Evolutionary conservation across 306 rosid species (phyloP).

Genomic region (Hippophae tibetana): DNA sequence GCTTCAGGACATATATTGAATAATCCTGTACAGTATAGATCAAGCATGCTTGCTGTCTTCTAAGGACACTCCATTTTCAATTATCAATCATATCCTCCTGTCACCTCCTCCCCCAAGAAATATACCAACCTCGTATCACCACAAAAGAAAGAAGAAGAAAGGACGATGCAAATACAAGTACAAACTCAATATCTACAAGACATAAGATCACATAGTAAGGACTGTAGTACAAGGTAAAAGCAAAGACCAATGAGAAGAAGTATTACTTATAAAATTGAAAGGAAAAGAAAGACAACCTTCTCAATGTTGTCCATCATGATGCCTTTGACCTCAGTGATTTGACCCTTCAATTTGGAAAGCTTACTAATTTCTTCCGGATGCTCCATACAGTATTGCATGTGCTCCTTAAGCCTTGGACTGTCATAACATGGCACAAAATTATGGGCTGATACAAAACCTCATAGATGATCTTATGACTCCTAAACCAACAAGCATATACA

Average conservation of each 20-base stretch:
- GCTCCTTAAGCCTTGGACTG: slow-evolving; percentile 90
- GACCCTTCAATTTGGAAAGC: slow-evolving; percentile 90
- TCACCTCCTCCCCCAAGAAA: too few species aligned
- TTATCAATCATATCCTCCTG: too few species aligned
- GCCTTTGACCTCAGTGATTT: slow-evolving; percentile 90
- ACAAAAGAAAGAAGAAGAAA: too few species aligned
- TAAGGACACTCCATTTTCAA: too few species aligned
- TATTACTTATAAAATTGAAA: neutral
- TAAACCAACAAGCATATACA: slow-evolving; percentile 18
- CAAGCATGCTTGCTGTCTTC: too few species aligned
- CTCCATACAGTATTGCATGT: slow-evolving; percentile 82
- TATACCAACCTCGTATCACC: too few species aligned
- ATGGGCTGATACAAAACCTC: slow-evolving; percentile 6
- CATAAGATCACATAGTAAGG: too few species aligned
- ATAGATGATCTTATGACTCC: slow-evolving; percentile 1
- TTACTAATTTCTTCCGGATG: slow-evolving; percentile 96
- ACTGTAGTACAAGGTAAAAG: too few species aligned
- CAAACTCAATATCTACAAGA: too few species aligned
- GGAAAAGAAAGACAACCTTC: slow-evolving; percentile 44
- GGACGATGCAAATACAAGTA: too few species aligned
- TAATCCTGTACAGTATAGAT: too few species aligned
- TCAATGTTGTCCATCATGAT: slow-evolving; percentile 94
- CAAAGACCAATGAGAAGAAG: neutral
- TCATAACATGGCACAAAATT: slow-evolving; percentile 14
- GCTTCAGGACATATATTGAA: too few species aligned